Evolutionary conservation across 352 stramenopile genomes (phyloP).

Genomic region (Aphanomyces invadans): DNA sequence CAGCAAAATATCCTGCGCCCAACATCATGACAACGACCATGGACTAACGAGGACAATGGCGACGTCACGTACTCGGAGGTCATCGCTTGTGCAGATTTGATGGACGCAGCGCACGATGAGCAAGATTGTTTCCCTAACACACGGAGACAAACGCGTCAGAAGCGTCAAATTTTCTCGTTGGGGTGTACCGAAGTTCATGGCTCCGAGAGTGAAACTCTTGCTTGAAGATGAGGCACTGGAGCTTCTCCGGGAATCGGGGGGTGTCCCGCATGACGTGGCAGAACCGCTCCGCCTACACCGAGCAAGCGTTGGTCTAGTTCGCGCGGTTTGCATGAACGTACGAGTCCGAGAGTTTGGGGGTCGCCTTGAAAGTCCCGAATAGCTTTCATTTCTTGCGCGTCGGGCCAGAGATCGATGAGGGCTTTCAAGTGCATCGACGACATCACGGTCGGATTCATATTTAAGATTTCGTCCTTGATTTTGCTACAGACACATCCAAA

Average conservation of each 20-base stretch:
- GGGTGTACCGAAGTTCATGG: conserved; percentile 53
- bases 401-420: conserved; percentile 81
- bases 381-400: conserved; percentile 59
- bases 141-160: no score
- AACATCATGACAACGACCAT: no score
- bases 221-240: conserved; percentile 74
- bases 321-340: no score
- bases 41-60: no score
- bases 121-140: conserved; percentile 57
- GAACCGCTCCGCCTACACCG: conserved; percentile 58
- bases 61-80: conserved; percentile 38
- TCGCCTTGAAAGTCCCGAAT: conserved; percentile 64
- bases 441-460: conserved; percentile 66
- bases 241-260: conserved; percentile 59
- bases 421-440: conserved; percentile 70
- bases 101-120: conserved; percentile 70
- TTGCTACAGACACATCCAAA: no score
- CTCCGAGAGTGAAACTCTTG: conserved; percentile 71
- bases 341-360: conserved; percentile 44
- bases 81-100: conserved; percentile 67
- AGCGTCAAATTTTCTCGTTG: neutral
- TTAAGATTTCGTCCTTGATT: conserved; percentile 63
- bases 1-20: conserved; percentile 23
- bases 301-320: no score
- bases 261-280: conserved; percentile 61